Percentiles rank a stretch among this genome's conserved stretches.
Evolutionary conservation across 179 eudicot genomes (phyloP).

Genomic region (Gypsophila paniculata): DNA sequence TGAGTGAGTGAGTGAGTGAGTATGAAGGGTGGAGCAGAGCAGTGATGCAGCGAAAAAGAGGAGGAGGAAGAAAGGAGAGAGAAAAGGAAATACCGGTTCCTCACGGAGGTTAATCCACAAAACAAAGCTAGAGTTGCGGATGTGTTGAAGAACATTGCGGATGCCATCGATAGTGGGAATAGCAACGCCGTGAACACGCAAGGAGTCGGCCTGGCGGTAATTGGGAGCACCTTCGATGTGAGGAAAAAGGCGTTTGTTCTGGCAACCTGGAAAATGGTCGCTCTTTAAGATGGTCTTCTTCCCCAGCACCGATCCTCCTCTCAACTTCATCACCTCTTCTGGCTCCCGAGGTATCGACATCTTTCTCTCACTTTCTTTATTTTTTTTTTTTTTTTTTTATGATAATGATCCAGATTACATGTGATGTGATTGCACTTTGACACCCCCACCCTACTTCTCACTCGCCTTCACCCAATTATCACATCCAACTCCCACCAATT

Average conservation of each 20-base stretch:
- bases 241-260: constrained; percentile 82
- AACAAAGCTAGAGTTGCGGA: constrained; percentile 44
- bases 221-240: constrained; percentile 95
- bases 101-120: constrained; percentile 95
- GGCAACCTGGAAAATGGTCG: constrained; percentile 98
- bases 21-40: too few relatives aligned
- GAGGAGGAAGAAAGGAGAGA: not conserved
- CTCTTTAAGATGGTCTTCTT: constrained; percentile 93
- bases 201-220: constrained; percentile 81
- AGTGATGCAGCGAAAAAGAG: too few relatives aligned
- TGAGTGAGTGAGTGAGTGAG: too few relatives aligned
- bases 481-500: too few relatives aligned
- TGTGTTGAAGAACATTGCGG: constrained; percentile 69
- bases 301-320: constrained; percentile 90
- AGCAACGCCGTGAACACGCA: constrained; percentile 93
- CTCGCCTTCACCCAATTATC: too few relatives aligned
- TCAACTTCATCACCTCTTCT: constrained; percentile 66
- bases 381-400: too few relatives aligned
- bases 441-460: too few relatives aligned
- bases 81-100: constrained; percentile 56
- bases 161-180: constrained; percentile 86
- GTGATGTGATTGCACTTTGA: too few relatives aligned
- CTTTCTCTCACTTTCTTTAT: not conserved
- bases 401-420: too few relatives aligned
- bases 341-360: constrained; percentile 53